Percentiles rank a stretch among this genome's conserved stretches.
Evolutionary conservation across 805 yeast species (phyloP).

Genomic region (Cyberlindnera nakhonratchasimensis): DNA sequence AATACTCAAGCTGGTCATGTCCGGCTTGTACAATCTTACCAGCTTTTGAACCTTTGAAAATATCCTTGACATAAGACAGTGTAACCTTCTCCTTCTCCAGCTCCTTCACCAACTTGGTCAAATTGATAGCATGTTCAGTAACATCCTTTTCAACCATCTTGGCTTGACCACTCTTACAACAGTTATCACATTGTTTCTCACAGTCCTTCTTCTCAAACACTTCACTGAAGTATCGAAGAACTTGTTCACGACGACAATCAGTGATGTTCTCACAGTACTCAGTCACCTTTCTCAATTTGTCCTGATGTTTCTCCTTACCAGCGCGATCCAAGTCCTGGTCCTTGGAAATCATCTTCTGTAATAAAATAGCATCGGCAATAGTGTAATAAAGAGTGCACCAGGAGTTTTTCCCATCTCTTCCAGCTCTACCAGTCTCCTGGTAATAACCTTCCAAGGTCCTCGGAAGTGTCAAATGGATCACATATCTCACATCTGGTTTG

Average conservation of each 20-base stretch:
- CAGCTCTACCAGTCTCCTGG: conserved; percentile 98
- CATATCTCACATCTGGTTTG: conserved; percentile 91
- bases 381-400: conserved; percentile 81
- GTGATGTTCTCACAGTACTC: conserved; percentile 88
- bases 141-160: conserved; percentile 59
- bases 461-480: conserved; percentile 84
- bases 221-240: conserved; percentile 88
- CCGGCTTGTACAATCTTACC: conserved; percentile 61
- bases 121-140: conserved; percentile 56
- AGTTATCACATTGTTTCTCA: conserved; percentile 78
- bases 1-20: conserved; percentile 54
- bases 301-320: conserved; percentile 72
- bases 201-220: conserved; percentile 65
- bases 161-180: conserved; percentile 45
- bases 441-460: conserved; percentile 93
- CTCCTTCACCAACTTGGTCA: conserved; percentile 54
- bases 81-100: conserved; percentile 66
- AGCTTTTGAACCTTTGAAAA: conserved; percentile 67
- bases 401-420: conserved; percentile 85
- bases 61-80: conserved; percentile 74
- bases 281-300: conserved; percentile 76
- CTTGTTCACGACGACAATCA: conserved; percentile 88
- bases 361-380: conserved; percentile 71
- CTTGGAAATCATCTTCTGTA: conserved; percentile 72
- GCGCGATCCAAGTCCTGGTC: conserved; percentile 63